These are phyloP conservation scores for Alnus glutinosa DNA, from an alignment of 306 rosid species.

Conservation along the genomic window DNA sequence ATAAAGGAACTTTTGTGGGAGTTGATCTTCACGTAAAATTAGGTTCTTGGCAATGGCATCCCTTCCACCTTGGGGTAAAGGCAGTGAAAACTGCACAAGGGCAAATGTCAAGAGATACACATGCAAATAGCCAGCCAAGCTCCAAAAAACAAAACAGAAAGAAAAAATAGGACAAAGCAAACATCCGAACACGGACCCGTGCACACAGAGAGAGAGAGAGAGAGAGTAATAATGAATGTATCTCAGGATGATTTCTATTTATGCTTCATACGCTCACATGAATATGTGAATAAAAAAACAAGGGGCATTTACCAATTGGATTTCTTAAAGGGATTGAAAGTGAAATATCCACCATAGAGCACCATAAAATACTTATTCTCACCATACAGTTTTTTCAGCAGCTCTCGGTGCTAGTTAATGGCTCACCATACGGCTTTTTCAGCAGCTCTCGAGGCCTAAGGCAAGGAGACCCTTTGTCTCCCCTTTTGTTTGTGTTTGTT, in stretches of 20 bases:
- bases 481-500: too few species aligned
- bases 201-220: background rate
- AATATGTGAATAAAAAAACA: background rate
- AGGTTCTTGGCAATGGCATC: conserved; percentile 78
- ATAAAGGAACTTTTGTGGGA: conserved; percentile 80
- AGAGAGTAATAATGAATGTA: background rate
- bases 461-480: too few species aligned
- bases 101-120: conserved; percentile 30
- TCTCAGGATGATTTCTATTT: background rate
- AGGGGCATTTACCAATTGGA: background rate
- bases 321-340: background rate
- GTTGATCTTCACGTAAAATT: conserved; percentile 95
- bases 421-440: too few species aligned
- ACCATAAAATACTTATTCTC: background rate
- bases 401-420: too few species aligned
- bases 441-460: too few species aligned
- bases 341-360: background rate
- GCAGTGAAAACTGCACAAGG: conserved; percentile 75
- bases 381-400: too few species aligned
- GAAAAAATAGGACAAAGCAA: background rate
- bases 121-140: background rate
- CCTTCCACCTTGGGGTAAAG: conserved; percentile 89
- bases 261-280: background rate
- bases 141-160: background rate
- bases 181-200: background rate